Percentiles rank a stretch among this genome's conserved stretches.
These are phyloP conservation scores for Candida chilensis DNA, from an alignment of 805 yeast species.

Conservation along the genomic window DNA sequence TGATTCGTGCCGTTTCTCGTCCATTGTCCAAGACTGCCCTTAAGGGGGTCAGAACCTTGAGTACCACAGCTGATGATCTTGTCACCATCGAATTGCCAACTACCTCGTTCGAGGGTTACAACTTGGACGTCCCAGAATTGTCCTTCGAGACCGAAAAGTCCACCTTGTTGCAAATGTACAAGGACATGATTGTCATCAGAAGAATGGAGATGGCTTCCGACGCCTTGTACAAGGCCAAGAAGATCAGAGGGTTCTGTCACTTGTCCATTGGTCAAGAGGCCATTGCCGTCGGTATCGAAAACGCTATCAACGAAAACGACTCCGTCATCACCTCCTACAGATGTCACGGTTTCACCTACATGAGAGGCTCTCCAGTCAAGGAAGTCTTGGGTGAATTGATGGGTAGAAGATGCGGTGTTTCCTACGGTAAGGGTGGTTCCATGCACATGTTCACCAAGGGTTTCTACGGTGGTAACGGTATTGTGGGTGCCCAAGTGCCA, in stretches of 20 bases:
- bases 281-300: slow-evolving; percentile 96
- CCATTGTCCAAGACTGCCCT: too few relatives aligned
- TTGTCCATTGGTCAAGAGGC: slow-evolving; percentile 98
- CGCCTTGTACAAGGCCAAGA: slow-evolving; percentile 96
- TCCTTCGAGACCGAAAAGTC: slow-evolving; percentile 73
- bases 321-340: slow-evolving; percentile 94
- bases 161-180: slow-evolving; percentile 83
- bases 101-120: slow-evolving; percentile 77
- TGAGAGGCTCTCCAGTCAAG: slow-evolving; percentile 91
- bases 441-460: slow-evolving; percentile 97
- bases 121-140: slow-evolving; percentile 64
- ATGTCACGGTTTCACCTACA: slow-evolving; percentile 97
- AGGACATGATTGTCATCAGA: slow-evolving; percentile 88
- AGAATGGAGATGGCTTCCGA: slow-evolving; percentile 99
- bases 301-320: slow-evolving; percentile 80
- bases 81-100: slow-evolving; percentile 60
- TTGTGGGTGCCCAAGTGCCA: slow-evolving; percentile 99
- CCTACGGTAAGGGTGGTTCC: slow-evolving; percentile 98
- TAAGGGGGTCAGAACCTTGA: too few relatives aligned
- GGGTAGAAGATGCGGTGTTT: slow-evolving; percentile 94
- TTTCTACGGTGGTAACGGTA: slow-evolving; percentile 99
- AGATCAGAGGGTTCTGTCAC: slow-evolving; percentile 98
- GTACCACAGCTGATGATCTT: too few relatives aligned
- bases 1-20: too few relatives aligned
- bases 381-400: slow-evolving; percentile 89